Evolutionary conservation across 2,329 filamentous ascomycete species (phyloP), one percentile per base, ranked within the genome.

Genomic region (Penicillium decumbens): DNA sequence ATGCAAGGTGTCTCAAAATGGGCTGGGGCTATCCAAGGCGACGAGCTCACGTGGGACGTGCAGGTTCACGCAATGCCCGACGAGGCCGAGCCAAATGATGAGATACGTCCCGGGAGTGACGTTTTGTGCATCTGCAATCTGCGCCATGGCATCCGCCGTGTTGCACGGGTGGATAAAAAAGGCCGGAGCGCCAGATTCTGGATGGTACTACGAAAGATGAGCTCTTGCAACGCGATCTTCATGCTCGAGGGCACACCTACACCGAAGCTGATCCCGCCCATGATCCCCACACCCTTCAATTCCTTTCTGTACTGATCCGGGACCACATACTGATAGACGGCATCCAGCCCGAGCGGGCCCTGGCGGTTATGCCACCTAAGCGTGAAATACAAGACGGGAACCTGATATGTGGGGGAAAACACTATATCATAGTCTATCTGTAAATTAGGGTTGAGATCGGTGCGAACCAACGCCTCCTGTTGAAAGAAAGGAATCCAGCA

Each of bases 121-220:
- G n/a, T 62, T 54, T 49, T 59, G 59, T 43, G 62, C 61, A 12
- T 68, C 63, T 59, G 80, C 73, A 62, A 89, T 83, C 44, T 74
- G 76, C 59, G 77, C 76, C 80, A 97, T 87, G 45, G 88, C 87
- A 57, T 92, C 86, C 48, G 87, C 87, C 7, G 93, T 88, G 67
- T 88, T 82, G 72, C 93, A 97, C 23, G 93, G 92, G 73, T 98
- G 93, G 60, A 97, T 80, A 71, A 95, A 96, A 71, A 92, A 96
- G 43, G 83, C 81, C 35, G 90, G 89, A 50, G 84, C 71, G 45
- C 86, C 87, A 50, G 84, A 88, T 51, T 88, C 71, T 45, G 93
- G 92, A 77, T 97, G 90, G 70, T 95, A 84, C 83, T 92, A 72
- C 66, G 53, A 60, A 48, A 57, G 57, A 71, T 73, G 67, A 70